Evolutionary conservation across 345 rosid genomes (phyloP).

Genomic region (Trapa incisa): DNA sequence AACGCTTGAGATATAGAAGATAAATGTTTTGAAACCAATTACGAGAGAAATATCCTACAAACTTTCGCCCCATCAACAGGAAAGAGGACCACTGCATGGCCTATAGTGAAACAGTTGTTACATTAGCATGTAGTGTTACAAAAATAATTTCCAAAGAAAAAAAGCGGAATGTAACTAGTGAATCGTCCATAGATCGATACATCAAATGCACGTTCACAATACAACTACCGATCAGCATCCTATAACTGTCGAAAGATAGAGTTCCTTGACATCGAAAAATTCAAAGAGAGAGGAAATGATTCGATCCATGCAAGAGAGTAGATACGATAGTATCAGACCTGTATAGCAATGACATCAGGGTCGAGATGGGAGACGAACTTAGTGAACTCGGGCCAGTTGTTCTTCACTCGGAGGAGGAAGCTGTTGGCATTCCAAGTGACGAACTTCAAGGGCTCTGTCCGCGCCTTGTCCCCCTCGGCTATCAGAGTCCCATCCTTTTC

Average conservation of each 20-base stretch:
- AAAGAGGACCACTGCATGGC: background rate
- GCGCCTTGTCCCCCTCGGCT: constrained; percentile 16
- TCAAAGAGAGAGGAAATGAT: background rate
- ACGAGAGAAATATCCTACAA: background rate
- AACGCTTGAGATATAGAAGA: background rate
- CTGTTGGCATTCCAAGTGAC: constrained; percentile 93
- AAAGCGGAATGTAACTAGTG: too few relatives aligned
- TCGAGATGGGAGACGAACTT: constrained; percentile 48
- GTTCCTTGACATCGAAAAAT: background rate
- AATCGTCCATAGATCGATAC: background rate
- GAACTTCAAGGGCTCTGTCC: constrained; percentile 62
- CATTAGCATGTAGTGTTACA: too few relatives aligned
- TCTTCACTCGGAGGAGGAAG: constrained; percentile 84
- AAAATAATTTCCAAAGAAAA: too few relatives aligned
- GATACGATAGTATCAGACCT: constrained; percentile 23
- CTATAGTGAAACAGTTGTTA: too few relatives aligned
- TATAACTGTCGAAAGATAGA: background rate
- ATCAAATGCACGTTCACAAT: background rate
- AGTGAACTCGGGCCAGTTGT: constrained; percentile 73
- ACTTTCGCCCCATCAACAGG: background rate
- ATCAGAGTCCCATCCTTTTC: constrained; percentile 7
- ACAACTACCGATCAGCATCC: background rate
- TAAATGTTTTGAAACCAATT: background rate
- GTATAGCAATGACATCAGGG: constrained; percentile 81
- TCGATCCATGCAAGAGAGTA: background rate